Conservation (phyloP, 192 early-diverging fungal genomes). For the Gamsiella multidivaricata region DNA sequence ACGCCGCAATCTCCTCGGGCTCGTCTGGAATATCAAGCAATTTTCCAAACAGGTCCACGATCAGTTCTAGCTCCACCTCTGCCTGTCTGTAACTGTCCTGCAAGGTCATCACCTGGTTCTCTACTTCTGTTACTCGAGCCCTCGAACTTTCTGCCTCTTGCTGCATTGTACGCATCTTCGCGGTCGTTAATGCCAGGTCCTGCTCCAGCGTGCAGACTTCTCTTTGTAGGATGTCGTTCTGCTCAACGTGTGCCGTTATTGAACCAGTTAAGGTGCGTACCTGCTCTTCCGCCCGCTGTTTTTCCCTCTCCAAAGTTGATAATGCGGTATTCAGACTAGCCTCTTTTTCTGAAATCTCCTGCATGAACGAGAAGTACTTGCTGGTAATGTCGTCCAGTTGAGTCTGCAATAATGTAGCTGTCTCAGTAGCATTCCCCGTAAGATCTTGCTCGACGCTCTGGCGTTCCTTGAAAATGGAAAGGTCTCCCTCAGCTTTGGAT, state of each 20-base stretch:
- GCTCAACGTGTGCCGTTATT: not conserved
- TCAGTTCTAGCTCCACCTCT: not conserved
- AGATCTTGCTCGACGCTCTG: too few species aligned
- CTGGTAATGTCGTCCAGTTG: not conserved
- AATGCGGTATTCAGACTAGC: not conserved
- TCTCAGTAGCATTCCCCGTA: not conserved
- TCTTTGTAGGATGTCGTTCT: not conserved
- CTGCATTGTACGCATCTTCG: not conserved
- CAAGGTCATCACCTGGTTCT: slow-evolving; percentile 10
- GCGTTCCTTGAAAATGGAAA: not conserved
- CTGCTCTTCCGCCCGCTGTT: not conserved
- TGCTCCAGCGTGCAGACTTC: not conserved
- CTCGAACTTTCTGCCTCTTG: not conserved
- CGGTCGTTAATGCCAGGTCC: not conserved
- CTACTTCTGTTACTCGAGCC: not conserved
- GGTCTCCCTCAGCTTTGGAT: not conserved
- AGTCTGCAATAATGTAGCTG: not conserved
- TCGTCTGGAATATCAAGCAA: slow-evolving; percentile 13
- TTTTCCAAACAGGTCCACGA: slow-evolving; percentile 15
- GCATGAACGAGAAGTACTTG: not conserved
- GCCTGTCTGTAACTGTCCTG: not conserved
- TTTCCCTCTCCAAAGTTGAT: not conserved
- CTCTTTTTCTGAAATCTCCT: not conserved
- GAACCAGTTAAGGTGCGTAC: not conserved
- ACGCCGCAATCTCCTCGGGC: slow-evolving; percentile 4